Base-by-base conservation (phyloP, 2,329 filamentous ascomycete genomes). In the Chaetomium strumarium region DNA sequence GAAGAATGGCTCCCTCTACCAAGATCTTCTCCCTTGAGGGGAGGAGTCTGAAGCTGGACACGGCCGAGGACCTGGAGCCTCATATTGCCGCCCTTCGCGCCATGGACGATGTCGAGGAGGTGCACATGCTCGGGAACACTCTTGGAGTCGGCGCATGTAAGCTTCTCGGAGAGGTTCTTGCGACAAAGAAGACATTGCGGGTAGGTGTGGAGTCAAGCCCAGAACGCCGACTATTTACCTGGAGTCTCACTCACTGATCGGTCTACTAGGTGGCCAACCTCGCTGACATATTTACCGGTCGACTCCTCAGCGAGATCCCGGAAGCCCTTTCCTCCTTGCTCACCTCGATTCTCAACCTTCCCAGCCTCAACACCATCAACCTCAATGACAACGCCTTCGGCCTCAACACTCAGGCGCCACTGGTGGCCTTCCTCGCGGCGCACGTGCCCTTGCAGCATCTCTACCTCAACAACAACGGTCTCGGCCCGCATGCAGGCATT, bases 321-420 rank as follows among this genome's bases (percentile, higher is more conserved):
- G 85, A 86, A 59, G 92, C 93, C 8, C 82, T 99, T 50, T 88
- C 87, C 42, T 84, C 82, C 53, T 84, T 99, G 44, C 84, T 99
- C 49, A 90, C 85, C 38, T 86, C 92, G 4, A 84, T 97, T 39
- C 83, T 96, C 52, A 86, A 90, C 65, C 85, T 95, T 49, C 86
- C 88, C 1, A 85, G 88, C 52, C 85, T 99, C 41, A 86, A 88
- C 69, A 96, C 91, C 30, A 81, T 99, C 72, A 95, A 97, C 71
- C 80, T 99, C 38, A 96, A 92, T 72, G 93, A 99, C 72, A 99
- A 99, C 71, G 93, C 93, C 42, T 99, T 99, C 65, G 93, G 93
- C 52, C 83, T 96, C 56, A 96, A 96, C 72, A 96, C 90, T 14
- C 88, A 95, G 69, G 90, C 89, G 34, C 93, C 92, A 10, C 82